phyloP scores from a whole-genome alignment of 2,329 filamentous ascomycete genomes.

The Ophiostoma ulmi region DNA sequence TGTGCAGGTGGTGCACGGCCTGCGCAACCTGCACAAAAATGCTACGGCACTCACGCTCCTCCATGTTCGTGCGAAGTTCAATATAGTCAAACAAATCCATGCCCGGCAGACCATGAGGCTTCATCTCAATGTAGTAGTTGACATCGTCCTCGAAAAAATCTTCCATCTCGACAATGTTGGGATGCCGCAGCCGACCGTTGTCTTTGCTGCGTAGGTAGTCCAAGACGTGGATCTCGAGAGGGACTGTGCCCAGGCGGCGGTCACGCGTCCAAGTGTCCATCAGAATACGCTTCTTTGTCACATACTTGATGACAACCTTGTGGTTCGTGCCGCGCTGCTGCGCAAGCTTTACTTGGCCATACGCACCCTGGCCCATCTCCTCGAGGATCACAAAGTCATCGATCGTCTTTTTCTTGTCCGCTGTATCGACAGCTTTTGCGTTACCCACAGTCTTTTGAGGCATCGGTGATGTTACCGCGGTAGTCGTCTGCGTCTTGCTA shows the following conservation, averaged over 20 bases:
- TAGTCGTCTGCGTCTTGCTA: neutral
- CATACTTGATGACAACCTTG: conserved; percentile 94
- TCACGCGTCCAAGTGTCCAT: conserved; percentile 98
- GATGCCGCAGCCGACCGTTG: conserved; percentile 50
- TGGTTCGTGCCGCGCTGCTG: conserved; percentile 73
- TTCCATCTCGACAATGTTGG: conserved; percentile 68
- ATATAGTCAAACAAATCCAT: conserved; percentile 99
- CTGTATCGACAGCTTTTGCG: conserved; percentile 28
- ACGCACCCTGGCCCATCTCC: conserved; percentile 97
- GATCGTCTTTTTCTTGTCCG: conserved; percentile 67
- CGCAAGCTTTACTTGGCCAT: conserved; percentile 93
- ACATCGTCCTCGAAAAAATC: conserved; percentile 72
- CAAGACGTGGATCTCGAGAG: conserved; percentile 92
- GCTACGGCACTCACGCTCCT: conserved; percentile 84
- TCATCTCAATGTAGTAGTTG: conserved; percentile 99
- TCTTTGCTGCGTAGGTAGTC: conserved; percentile 76
- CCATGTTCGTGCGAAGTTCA: conserved; percentile 92
- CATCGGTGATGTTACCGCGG: neutral
- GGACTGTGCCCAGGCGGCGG: conserved; percentile 85
- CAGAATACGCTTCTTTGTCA: conserved; percentile 91
- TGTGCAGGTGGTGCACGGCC: conserved; percentile 87
- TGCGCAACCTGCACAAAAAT: conserved; percentile 92
- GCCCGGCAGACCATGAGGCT: conserved; percentile 86
- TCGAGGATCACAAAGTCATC: conserved; percentile 87
- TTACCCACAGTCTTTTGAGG: conserved; percentile 20